phyloP scores from a whole-genome alignment of 306 rosid species.

The Malus fusca region DNA sequence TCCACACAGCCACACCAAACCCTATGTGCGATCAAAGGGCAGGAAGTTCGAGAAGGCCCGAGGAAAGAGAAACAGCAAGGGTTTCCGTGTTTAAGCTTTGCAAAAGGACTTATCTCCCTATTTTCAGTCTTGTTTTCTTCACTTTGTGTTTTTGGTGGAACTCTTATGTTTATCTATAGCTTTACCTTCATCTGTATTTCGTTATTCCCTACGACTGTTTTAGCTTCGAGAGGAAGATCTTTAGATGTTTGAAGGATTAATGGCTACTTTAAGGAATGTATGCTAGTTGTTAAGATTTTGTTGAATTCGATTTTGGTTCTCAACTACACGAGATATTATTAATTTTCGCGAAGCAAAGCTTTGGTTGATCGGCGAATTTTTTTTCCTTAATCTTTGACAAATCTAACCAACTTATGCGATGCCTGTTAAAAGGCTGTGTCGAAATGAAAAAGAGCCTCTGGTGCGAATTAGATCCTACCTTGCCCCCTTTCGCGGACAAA shows the following conservation, averaged over 20 bases:
- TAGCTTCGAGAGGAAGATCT: background rate
- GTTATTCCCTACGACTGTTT: background rate
- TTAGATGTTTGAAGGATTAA: background rate
- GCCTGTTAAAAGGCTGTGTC: too few relatives aligned
- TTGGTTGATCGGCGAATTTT: too few relatives aligned
- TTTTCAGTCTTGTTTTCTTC: background rate
- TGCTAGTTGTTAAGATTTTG: background rate
- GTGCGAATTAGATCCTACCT: too few relatives aligned
- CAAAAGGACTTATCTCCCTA: background rate
- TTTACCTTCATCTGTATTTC: background rate
- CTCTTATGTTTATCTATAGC: background rate
- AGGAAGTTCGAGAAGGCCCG: conserved; percentile 50
- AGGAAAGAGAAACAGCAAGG: conserved; percentile 55
- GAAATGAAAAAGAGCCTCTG: too few relatives aligned
- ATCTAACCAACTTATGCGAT: too few relatives aligned
- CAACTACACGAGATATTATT: background rate
- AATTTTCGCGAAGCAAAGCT: background rate
- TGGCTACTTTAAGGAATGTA: background rate
- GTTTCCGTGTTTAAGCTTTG: conserved; percentile 42
- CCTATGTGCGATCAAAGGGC: conserved; percentile 44
- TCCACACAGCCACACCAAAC: conserved; percentile 62
- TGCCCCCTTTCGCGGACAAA: too few relatives aligned
- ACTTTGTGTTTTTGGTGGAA: background rate
- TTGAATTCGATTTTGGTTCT: background rate
- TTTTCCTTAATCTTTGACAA: too few relatives aligned